These are phyloP conservation scores for Heritiera fomes DNA, from an alignment of 345 rosid genomes.

Conservation along the genomic window DNA sequence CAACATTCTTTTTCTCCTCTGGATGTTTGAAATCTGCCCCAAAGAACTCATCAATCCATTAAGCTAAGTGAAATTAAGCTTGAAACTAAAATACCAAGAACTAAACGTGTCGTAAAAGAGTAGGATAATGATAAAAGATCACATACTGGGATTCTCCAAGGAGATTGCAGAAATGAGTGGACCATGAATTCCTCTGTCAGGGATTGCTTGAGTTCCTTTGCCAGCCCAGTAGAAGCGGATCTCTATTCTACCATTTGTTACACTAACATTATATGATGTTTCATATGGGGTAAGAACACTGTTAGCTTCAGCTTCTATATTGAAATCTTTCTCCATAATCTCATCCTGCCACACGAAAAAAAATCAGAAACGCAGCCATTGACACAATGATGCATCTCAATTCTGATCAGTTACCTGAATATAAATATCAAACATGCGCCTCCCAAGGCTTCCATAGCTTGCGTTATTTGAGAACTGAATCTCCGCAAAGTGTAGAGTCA, in stretches of 20 bases:
- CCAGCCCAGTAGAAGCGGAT: conserved; percentile 47
- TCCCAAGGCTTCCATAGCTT: conserved; percentile 36
- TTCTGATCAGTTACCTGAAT: conserved; percentile 35
- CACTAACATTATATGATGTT: conserved; percentile 6
- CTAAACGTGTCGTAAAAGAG: neutral
- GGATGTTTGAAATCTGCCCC: conserved; percentile 29
- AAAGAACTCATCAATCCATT: neutral
- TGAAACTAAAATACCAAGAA: neutral
- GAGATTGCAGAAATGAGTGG: conserved; percentile 41
- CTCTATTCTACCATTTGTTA: conserved; percentile 25
- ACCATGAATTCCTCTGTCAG: conserved; percentile 31
- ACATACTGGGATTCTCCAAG: conserved; percentile 24
- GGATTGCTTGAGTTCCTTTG: conserved; percentile 43
- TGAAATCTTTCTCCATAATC: conserved; percentile 31
- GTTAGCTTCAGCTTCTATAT: conserved; percentile 32
- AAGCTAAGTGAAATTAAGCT: neutral
- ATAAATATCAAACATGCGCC: conserved; percentile 44
- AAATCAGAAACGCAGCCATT: neutral
- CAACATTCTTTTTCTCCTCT: conserved; percentile 5
- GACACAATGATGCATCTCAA: neutral
- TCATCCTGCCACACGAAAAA: conserved; percentile 30
- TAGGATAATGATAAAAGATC: neutral
- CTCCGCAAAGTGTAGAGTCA: conserved; percentile 44
- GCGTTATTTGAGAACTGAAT: conserved; percentile 34
- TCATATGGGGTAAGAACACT: conserved; percentile 26